phyloP scores from a whole-genome alignment of 768 basidiomycete species.

The Lanmaoa rubissima region DNA sequence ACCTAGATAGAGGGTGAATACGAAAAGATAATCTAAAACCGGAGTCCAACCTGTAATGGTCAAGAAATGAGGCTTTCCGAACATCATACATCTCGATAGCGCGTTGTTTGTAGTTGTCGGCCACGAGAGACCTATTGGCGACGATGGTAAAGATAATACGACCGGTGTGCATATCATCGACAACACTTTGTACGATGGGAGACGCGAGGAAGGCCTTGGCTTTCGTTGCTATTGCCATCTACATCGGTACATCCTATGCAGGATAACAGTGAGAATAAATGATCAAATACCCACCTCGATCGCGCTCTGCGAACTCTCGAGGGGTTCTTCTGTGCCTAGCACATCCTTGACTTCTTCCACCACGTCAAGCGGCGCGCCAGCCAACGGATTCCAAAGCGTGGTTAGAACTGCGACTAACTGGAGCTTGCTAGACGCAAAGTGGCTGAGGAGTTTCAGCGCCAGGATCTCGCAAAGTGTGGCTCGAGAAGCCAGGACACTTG shows the following conservation, averaged over 20 bases:
- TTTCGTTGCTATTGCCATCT: slow-evolving; percentile 88
- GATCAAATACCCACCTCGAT: slow-evolving; percentile 63
- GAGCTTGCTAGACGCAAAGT: slow-evolving; percentile 73
- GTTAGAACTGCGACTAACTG: slow-evolving; percentile 76
- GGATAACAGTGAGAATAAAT: neutral
- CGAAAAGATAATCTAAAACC: neutral
- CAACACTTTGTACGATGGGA: slow-evolving; percentile 81
- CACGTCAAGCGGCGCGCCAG: slow-evolving; percentile 67
- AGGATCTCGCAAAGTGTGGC: slow-evolving; percentile 86
- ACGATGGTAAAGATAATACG: slow-evolving; percentile 64
- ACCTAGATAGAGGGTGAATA: slow-evolving; percentile 36
- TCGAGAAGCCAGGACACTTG: slow-evolving; percentile 65
- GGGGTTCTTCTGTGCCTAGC: slow-evolving; percentile 51
- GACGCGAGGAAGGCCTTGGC: slow-evolving; percentile 83
- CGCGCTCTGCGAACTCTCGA: slow-evolving; percentile 74
- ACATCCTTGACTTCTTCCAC: slow-evolving; percentile 62
- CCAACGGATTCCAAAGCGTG: slow-evolving; percentile 80
- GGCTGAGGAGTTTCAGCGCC: slow-evolving; percentile 80
- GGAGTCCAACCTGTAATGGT: slow-evolving; percentile 68
- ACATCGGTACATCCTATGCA: neutral
- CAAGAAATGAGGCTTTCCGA: slow-evolving; percentile 65
- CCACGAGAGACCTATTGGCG: slow-evolving; percentile 70
- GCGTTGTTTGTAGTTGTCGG: slow-evolving; percentile 85
- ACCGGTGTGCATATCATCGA: slow-evolving; percentile 86
- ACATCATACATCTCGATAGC: slow-evolving; percentile 73